phyloP scores from a whole-genome alignment of 164 flowering plant genomes.

The Tetracentron sinense region DNA sequence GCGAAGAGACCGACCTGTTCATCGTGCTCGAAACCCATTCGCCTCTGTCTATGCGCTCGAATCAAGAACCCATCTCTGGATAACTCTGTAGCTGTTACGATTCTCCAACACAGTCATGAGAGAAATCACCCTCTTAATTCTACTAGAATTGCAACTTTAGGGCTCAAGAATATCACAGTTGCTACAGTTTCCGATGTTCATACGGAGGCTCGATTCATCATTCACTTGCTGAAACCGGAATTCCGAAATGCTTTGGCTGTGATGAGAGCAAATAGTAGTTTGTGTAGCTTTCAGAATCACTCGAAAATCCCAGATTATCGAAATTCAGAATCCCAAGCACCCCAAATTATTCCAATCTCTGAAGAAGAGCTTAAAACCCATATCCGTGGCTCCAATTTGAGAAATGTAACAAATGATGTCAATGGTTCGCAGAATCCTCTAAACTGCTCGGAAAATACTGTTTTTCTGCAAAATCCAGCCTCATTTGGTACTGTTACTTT shows the following conservation, averaged over 20 bases:
- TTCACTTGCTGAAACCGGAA: conserved; percentile 26
- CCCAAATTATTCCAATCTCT: neutral
- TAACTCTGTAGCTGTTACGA: conserved; percentile 54
- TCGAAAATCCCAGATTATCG: neutral
- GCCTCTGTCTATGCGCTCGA: conserved; percentile 58
- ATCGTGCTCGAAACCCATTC: conserved; percentile 57
- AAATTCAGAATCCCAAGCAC: neutral
- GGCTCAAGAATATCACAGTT: conserved; percentile 55
- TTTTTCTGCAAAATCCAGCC: neutral
- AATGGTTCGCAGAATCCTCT: neutral
- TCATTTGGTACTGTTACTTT: neutral
- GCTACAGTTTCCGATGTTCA: conserved; percentile 55
- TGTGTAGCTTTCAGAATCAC: neutral
- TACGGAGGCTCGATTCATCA: conserved; percentile 41
- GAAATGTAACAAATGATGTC: neutral
- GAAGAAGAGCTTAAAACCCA: neutral
- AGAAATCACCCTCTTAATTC: conserved; percentile 72
- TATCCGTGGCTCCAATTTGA: neutral
- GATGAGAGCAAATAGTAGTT: neutral
- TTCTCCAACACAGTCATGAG: conserved; percentile 74
- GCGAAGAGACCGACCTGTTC: conserved; percentile 58
- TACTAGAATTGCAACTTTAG: conserved; percentile 59
- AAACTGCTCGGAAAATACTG: neutral
- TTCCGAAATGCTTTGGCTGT: conserved; percentile 2
- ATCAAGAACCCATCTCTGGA: conserved; percentile 38